These are phyloP conservation scores for Sporothrix mexicana DNA, from an alignment of 2,329 filamentous ascomycete genomes.

Conservation along the genomic window DNA sequence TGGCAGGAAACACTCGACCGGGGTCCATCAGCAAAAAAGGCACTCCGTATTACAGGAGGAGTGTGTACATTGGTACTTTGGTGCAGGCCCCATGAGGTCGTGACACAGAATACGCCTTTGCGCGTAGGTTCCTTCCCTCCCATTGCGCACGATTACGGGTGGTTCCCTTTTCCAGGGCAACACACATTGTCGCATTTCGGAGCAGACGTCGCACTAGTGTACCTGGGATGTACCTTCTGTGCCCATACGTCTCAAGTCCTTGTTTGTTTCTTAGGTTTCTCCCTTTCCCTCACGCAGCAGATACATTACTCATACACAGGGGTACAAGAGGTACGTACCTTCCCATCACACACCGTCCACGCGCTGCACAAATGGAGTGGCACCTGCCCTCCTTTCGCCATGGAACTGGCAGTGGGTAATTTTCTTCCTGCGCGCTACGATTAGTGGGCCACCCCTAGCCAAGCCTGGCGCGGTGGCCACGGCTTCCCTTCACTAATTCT, in stretches of 20 bases:
- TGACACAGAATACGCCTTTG: conserved; percentile 37
- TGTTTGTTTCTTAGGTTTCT: background rate
- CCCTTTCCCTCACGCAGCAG: no score
- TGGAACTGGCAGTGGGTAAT: conserved; percentile 20
- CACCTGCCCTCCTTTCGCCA: conserved; percentile 18
- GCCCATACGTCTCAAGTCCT: background rate
- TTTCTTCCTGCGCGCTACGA: conserved; percentile 25
- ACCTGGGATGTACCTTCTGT: background rate
- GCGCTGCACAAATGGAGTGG: conserved; percentile 25
- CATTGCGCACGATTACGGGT: conserved; percentile 19
- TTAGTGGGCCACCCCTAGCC: conserved; percentile 20
- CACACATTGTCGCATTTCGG: conserved; percentile 8
- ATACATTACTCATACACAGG: background rate
- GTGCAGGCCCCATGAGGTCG: conserved; percentile 21
- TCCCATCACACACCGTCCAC: background rate
- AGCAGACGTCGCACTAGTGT: background rate
- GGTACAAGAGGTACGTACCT: background rate
- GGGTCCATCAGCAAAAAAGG: background rate
- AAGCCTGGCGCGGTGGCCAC: conserved; percentile 7
- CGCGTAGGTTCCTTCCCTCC: conserved; percentile 32
- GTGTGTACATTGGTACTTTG: conserved; percentile 15
- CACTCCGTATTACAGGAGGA: background rate
- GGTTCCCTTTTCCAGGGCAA: conserved; percentile 30
- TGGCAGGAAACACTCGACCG: conserved; percentile 17
- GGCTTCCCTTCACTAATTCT: conserved; percentile 17